A percentile compares a stretch with the other conserved stretches of the same genome.
phyloP scores from a whole-genome alignment of 108 stramenopile genomes.

The Nitzschia sp. region DNA sequence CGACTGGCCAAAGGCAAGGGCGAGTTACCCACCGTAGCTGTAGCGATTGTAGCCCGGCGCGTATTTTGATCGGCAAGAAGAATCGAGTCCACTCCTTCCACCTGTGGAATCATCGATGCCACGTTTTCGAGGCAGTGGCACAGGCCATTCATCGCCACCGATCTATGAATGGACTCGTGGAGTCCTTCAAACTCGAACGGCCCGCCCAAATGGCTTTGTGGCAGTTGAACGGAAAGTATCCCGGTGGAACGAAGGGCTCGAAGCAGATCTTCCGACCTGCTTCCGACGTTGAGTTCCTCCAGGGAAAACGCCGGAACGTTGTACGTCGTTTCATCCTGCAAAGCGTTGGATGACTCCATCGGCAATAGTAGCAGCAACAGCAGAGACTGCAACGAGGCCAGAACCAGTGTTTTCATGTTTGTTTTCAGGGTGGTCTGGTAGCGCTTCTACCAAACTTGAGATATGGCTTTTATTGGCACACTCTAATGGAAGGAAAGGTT shows the following conservation, averaged over 20 bases:
- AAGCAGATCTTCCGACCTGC: constrained; percentile 21
- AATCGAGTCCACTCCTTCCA: constrained; percentile 6
- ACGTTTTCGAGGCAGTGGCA: constrained; percentile 35
- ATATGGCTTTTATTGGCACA: no score
- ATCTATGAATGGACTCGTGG: not conserved
- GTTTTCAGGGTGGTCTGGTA: no score
- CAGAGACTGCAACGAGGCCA: not conserved
- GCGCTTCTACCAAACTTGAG: no score
- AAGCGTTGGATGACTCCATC: not conserved
- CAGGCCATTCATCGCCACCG: constrained; percentile 31
- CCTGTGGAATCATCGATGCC: not conserved
- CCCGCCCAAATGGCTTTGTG: not conserved
- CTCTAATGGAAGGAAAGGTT: no score
- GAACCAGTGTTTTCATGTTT: no score
- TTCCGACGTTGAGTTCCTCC: constrained; percentile 22
- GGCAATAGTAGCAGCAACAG: not conserved
- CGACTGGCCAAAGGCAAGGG: constrained; percentile 28
- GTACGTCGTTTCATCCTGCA: not conserved
- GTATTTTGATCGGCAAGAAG: constrained; percentile 31
- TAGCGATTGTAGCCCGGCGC: constrained; percentile 47
- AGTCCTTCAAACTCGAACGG: not conserved
- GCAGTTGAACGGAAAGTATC: constrained; percentile 27
- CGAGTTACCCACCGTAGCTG: constrained; percentile 52
- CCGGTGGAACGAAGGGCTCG: constrained; percentile 34
- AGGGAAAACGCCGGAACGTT: constrained; percentile 40